Percentiles rank a stretch among this genome's conserved stretches.
These are phyloP conservation scores for Saraca asoca DNA, from an alignment of 331 rosid genomes.

Conservation along the genomic window DNA sequence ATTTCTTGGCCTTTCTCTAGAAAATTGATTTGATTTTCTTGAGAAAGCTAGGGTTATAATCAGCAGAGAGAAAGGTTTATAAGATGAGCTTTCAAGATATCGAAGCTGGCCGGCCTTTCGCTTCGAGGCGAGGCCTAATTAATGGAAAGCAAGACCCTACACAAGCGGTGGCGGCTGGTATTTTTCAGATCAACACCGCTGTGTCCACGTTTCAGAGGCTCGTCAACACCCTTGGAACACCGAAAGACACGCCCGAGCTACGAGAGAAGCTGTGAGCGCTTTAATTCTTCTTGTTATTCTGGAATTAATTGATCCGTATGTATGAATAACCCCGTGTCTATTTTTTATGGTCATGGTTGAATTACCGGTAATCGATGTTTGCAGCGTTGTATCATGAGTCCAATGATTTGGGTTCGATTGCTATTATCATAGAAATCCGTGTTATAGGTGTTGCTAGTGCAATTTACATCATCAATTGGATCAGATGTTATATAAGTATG, in stretches of 20 bases:
- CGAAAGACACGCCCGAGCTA: slow-evolving; percentile 89
- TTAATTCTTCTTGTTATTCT: background rate
- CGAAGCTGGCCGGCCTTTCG: slow-evolving; percentile 75
- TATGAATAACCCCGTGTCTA: background rate
- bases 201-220: slow-evolving; percentile 92
- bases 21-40: slow-evolving; percentile 36
- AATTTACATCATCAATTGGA: background rate
- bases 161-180: slow-evolving; percentile 92
- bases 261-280: slow-evolving; percentile 87
- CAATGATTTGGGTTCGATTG: slow-evolving; percentile 22
- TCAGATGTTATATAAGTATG: background rate
- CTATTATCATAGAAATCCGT: background rate
- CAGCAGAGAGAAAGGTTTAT: background rate
- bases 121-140: slow-evolving; percentile 58
- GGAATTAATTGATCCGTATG: background rate
- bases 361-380: background rate
- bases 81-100: slow-evolving; percentile 92
- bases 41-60: slow-evolving; percentile 46
- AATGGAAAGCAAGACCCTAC: slow-evolving; percentile 86
- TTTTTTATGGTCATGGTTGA: background rate
- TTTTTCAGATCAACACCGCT: slow-evolving; percentile 96
- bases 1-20: slow-evolving; percentile 22
- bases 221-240: slow-evolving; percentile 95
- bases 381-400: background rate
- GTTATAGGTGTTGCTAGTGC: background rate